Conservation (phyloP, 2,329 filamentous ascomycete species). For the Apiospora marii region DNA sequence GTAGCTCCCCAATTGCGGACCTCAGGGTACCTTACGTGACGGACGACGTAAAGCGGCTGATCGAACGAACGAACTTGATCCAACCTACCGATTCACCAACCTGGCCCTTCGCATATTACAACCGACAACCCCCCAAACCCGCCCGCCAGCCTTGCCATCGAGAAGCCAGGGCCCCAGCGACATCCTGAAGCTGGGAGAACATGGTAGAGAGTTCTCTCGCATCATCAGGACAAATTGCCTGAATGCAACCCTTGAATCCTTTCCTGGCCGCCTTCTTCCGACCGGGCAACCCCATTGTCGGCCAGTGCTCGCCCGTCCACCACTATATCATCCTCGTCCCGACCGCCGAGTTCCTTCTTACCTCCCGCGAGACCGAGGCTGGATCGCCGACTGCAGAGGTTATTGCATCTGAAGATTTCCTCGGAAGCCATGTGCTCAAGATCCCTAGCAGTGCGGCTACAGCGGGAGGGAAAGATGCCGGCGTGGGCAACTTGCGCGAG, state of each 20-base stretch:
- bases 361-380: slow-evolving; percentile 86
- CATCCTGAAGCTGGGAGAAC: slow-evolving; percentile 7
- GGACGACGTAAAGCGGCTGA: slow-evolving; percentile 12
- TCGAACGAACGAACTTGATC: neutral
- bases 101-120: neutral
- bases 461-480: slow-evolving; percentile 62
- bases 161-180: slow-evolving; percentile 8
- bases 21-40: slow-evolving; percentile 20
- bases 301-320: slow-evolving; percentile 90
- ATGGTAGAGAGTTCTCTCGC: slow-evolving; percentile 20
- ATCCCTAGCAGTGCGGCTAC: slow-evolving; percentile 66
- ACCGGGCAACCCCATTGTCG: slow-evolving; percentile 77
- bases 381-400: slow-evolving; percentile 80
- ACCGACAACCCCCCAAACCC: neutral
- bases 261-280: slow-evolving; percentile 99
- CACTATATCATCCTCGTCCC: slow-evolving; percentile 95
- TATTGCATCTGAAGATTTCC: slow-evolving; percentile 89
- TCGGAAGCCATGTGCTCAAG: slow-evolving; percentile 94
- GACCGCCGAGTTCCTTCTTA: slow-evolving; percentile 89
- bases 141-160: slow-evolving; percentile 1
- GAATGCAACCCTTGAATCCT: slow-evolving; percentile 99
- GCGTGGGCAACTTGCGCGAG: slow-evolving; percentile 75
- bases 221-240: slow-evolving; percentile 50
- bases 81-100: neutral
- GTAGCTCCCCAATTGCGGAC: slow-evolving; percentile 17